Percentiles rank a stretch among this genome's conserved stretches.
Evolutionary conservation across 2,329 filamentous ascomycete species (phyloP).

Genomic region (Tolypocladium tropicale): DNA sequence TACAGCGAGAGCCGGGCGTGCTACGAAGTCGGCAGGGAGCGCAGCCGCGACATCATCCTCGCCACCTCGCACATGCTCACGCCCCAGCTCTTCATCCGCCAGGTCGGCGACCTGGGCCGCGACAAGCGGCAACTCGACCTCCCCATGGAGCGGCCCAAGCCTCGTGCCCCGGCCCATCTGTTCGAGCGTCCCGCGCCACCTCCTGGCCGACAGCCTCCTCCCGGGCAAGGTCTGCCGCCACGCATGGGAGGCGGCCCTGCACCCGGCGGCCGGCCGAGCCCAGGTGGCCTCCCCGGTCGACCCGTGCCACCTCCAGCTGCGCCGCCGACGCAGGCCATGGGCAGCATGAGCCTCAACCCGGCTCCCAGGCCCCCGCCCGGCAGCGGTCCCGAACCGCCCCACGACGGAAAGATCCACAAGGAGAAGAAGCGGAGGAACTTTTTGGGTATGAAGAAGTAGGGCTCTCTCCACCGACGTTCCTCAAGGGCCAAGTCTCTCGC

Average conservation of each 20-base stretch:
- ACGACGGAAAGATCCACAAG: constrained; percentile 36
- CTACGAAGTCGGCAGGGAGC: constrained; percentile 70
- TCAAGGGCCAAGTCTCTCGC: background rate
- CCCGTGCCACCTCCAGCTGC: constrained; percentile 8
- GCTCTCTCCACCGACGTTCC: constrained; percentile 15
- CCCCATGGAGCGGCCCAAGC: constrained; percentile 68
- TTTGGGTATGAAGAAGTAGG: constrained; percentile 48
- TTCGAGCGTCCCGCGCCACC: constrained; percentile 61
- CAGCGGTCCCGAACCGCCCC: constrained; percentile 12
- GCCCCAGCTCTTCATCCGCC: constrained; percentile 70
- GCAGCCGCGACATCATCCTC: constrained; percentile 75
- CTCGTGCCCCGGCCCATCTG: constrained; percentile 75
- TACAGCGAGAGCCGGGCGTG: constrained; percentile 84
- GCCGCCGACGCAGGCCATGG: constrained; percentile 46
- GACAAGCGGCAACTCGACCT: constrained; percentile 70
- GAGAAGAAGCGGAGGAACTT: constrained; percentile 54
- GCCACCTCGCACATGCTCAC: constrained; percentile 89
- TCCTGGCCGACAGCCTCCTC: constrained; percentile 21
- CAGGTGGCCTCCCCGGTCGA: constrained; percentile 15
- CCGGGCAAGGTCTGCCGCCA: constrained; percentile 7
- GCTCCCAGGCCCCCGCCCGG: constrained; percentile 8
- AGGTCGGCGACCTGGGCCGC: constrained; percentile 68
- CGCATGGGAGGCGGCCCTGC: constrained; percentile 5
- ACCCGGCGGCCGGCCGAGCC: background rate
- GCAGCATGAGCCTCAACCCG: constrained; percentile 38